Evolutionary conservation across 345 rosid genomes (phyloP), one percentile per base, ranked within the genome.

Genomic region (Lumnitzera racemosa): DNA sequence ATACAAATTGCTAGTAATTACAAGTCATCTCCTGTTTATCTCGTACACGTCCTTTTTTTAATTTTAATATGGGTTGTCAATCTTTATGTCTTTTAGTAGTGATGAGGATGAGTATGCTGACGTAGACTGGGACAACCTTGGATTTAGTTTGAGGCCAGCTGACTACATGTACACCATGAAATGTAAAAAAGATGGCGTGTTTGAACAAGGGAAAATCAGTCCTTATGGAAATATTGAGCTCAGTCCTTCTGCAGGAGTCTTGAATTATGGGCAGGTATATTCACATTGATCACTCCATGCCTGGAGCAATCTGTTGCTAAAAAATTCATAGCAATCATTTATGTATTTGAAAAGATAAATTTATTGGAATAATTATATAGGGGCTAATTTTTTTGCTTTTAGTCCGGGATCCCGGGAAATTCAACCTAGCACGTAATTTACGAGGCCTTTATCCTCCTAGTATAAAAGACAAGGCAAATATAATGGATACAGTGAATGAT

Each of bases 241-340:
- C 52, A 83, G 86, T 72, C 98, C 98, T 74, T 81, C 86, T 0
- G 85, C 94, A 13, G 94, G 84, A 47, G 89, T 87, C 71, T 69
- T 89, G 59, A 92, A 89, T 62, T 92, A 87, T 56, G 98, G 94
- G 54, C 98, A 92, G 96, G 98, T 78, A 83, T 7, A 36, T 36
- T 36, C 43, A 36, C 43, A 4, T 36, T 36, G 43, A 36, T 36
- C 43, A 36, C 43, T 36, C 43, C 9, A 36, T 9, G 5, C 43
- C 43, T 36, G 1, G 43, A 7, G 43, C 43, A 36, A 36, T 36
- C 0, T 4, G 5, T 36, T 9, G 10, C 7, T 29, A 29, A 6
- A 36, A 36, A 27, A 4, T 36, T 36, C 7, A 36, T 9, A 36
- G 11, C 11, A 7, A 36, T 36, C 36, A 36, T 4, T 9, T 36